Base-by-base conservation (phyloP, 2,329 filamentous ascomycete species). In the Cryoendolithus antarcticus region DNA sequence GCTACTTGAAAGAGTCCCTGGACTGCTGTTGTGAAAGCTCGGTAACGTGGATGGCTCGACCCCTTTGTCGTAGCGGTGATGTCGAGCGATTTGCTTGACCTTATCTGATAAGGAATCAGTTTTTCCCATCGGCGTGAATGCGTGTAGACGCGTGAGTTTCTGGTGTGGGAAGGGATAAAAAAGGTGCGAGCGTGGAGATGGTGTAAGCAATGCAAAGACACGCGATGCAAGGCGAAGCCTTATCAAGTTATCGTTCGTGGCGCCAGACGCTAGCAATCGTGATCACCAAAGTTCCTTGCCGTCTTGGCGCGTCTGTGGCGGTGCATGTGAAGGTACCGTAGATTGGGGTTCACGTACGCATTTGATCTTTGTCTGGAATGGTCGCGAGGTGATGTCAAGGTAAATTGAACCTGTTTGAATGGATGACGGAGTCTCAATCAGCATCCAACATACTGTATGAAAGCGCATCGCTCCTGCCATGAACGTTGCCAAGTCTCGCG, bases 71-170 rank as follows among this genome's bases (percentile, higher is more conserved):
- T 64, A 60, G 55, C 61, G 62, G 60, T 65, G 59, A 47, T 62
- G 58, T 58, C 58, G 63, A 53, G 61, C 63, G 62, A 64, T 65
- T 50, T 64, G 66, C 59, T 67, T 64, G 59, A 67, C 62, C 61
- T 65, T 68, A 62, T 66, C 63, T 63, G 65, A 58, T 57, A 63
- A 63, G 54, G 63, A 61, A 63, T 72, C 66, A 61, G 65, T 58
- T 64, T 71, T 65, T 70, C 69, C 69, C 69, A 72, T 73, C 67
- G 65, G 53, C 48, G 53, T 55, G 42, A 37, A 46, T 46, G 35
- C 32, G 38, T 44, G 38, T 34, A 35, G 40, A 34, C 30, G 40
- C 40, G 37, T 34, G 36, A 15, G 32, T 35, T 36, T 31, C 31
- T 32, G 34, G 36, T 30, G 35, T 30, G 40, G 34, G 15, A 40